Conservation (phyloP, 1,139 yeast species). For the Blastobotrys buckinghamii region DNA sequence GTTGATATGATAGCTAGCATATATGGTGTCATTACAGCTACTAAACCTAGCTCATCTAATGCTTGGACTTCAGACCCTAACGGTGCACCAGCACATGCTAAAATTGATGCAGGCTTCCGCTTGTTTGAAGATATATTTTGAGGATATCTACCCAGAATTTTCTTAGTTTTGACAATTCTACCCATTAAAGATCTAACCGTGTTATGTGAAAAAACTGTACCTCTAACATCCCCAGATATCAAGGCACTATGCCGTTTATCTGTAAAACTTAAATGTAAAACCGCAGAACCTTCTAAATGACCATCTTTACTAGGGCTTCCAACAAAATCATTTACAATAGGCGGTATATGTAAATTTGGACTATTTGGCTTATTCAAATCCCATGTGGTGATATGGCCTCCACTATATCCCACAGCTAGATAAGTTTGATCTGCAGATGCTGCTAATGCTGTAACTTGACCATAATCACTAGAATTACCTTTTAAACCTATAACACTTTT, state of each 20-base stretch:
- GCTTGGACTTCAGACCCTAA: constrained; percentile 47
- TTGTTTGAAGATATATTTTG: constrained; percentile 10
- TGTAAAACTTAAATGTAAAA: constrained; percentile 48
- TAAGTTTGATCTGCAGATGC: constrained; percentile 48
- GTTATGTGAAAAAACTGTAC: constrained; percentile 55
- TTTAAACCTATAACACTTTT: constrained; percentile 37
- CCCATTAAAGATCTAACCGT: constrained; percentile 53
- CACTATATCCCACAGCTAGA: constrained; percentile 42
- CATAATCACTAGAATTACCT: constrained; percentile 26
- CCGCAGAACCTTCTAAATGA: constrained; percentile 44
- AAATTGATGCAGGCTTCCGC: constrained; percentile 32
- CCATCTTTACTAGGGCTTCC: constrained; percentile 39
- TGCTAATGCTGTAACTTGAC: constrained; percentile 43
- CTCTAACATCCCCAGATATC: constrained; percentile 54
- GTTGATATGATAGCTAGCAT: constrained; percentile 51
- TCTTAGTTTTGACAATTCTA: constrained; percentile 43
- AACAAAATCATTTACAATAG: constrained; percentile 25
- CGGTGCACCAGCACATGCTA: constrained; percentile 46
- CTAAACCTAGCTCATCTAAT: constrained; percentile 52
- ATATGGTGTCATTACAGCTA: constrained; percentile 55
- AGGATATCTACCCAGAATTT: constrained; percentile 49
- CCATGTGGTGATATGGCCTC: constrained; percentile 46
- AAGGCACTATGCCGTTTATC: constrained; percentile 54
- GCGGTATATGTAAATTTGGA: constrained; percentile 35
- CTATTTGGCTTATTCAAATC: constrained; percentile 33